These are phyloP conservation scores for Aspergillus sclerotioniger DNA, from an alignment of 495 filamentous ascomycete genomes.

Conservation along the genomic window DNA sequence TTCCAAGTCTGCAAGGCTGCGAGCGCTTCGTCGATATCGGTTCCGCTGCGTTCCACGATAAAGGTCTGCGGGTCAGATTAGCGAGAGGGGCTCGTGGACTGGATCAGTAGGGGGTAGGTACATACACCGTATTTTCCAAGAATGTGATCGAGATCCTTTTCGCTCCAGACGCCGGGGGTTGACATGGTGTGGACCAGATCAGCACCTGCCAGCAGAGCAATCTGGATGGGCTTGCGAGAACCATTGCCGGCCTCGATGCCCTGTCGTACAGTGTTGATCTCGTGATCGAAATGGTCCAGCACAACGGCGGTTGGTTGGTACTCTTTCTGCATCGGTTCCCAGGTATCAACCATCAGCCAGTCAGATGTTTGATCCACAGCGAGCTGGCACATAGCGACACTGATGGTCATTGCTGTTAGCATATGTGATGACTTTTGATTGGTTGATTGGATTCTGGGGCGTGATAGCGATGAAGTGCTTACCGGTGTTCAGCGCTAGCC, in stretches of 20 bases:
- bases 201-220: constrained; percentile 76
- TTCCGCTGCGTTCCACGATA: constrained; percentile 87
- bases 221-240: constrained; percentile 56
- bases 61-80: constrained; percentile 53
- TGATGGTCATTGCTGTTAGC: constrained; percentile 21
- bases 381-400: constrained; percentile 68
- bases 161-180: constrained; percentile 72
- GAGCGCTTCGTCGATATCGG: constrained; percentile 81
- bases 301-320: constrained; percentile 89
- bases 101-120: constrained; percentile 3
- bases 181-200: constrained; percentile 88
- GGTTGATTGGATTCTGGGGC: background rate
- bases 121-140: constrained; percentile 73
- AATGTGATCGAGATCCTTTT: constrained; percentile 81
- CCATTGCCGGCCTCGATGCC: constrained; percentile 70
- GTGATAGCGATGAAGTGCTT: constrained; percentile 10
- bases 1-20: constrained; percentile 69
- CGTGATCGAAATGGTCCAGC: constrained; percentile 82
- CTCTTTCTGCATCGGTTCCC: constrained; percentile 68
- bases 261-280: constrained; percentile 75
- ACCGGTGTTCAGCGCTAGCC: constrained; percentile 71
- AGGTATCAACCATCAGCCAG: constrained; percentile 87
- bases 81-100: background rate
- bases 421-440: background rate
- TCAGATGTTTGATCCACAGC: constrained; percentile 71